A percentile compares a stretch with the other conserved stretches of the same genome.
phyloP scores from a whole-genome alignment of 75 land plant genomes.

The Pseudotsuga menziesii region DNA sequence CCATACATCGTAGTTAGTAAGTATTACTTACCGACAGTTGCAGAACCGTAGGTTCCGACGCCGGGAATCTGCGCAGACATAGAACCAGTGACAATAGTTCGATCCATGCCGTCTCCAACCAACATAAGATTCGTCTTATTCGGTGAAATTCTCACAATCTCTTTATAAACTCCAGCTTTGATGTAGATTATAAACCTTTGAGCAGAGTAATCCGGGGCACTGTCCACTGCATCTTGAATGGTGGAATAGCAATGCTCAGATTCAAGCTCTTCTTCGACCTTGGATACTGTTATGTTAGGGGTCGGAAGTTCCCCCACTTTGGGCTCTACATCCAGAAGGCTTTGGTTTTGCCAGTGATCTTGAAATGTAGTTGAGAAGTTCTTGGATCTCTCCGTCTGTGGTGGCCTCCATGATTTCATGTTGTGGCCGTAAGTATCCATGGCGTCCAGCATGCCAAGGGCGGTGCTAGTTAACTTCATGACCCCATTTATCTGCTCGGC shows the following conservation, averaged over 20 bases:
- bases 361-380: conserved; percentile 15
- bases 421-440: conserved; percentile 32
- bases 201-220: conserved; percentile 25
- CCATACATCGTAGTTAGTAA: too few relatives aligned
- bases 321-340: neutral
- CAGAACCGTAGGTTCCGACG: conserved; percentile 42
- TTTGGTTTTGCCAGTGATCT: neutral
- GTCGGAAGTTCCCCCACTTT: conserved; percentile 10
- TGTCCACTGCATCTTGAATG: conserved; percentile 45
- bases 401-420: conserved; percentile 35
- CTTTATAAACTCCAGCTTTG: conserved; percentile 43
- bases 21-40: conserved; percentile 40
- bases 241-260: neutral
- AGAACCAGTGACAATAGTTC: conserved; percentile 39
- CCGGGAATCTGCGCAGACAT: conserved; percentile 24
- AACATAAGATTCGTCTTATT: conserved; percentile 33
- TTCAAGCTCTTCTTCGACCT: conserved; percentile 18
- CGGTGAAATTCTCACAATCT: conserved; percentile 32
- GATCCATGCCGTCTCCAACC: conserved; percentile 50
- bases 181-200: conserved; percentile 28
- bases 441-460: conserved; percentile 58
- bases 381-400: conserved; percentile 39
- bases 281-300: conserved; percentile 40
- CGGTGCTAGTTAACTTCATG: conserved; percentile 58
- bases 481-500: conserved; percentile 19